Conservation (phyloP, 2,329 filamentous ascomycete genomes). For the Aspergillus sp. region DNA sequence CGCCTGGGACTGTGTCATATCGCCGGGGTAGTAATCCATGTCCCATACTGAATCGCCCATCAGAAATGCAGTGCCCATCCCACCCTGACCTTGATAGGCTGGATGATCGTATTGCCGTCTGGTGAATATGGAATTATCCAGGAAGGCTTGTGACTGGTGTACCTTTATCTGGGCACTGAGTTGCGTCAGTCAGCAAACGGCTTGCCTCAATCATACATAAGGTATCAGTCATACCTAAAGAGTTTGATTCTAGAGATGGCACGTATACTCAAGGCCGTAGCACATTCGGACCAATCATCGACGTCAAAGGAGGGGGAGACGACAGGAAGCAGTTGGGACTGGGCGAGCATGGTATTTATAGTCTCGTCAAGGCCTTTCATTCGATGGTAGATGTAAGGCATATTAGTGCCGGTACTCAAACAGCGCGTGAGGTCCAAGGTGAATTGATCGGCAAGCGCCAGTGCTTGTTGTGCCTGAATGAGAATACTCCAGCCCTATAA, state of each 20-base stretch:
- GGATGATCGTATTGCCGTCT: constrained; percentile 45
- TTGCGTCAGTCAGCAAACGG: constrained; percentile 7
- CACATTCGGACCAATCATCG: constrained; percentile 31
- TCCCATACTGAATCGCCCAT: neutral
- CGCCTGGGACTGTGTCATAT: neutral
- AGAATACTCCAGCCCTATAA: constrained; percentile 42
- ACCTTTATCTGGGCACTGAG: constrained; percentile 46
- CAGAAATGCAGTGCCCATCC: constrained; percentile 9
- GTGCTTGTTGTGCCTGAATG: constrained; percentile 44
- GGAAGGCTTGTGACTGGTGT: constrained; percentile 47
- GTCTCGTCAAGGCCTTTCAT: constrained; percentile 44
- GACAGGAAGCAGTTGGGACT: constrained; percentile 29
- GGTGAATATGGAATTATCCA: constrained; percentile 46
- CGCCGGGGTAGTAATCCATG: neutral
- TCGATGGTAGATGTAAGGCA: constrained; percentile 40
- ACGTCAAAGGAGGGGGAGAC: constrained; percentile 21
- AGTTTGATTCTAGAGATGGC: constrained; percentile 45
- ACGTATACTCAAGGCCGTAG: constrained; percentile 41
- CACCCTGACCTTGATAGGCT: constrained; percentile 20
- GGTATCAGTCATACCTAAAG: constrained; percentile 32
- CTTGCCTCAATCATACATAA: no score
- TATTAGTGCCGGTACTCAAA: constrained; percentile 32
- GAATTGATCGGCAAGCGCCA: constrained; percentile 43
- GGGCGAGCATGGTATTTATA: constrained; percentile 35
- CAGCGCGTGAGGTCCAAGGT: constrained; percentile 41